Evolutionary conservation across 2,329 filamentous ascomycete genomes (phyloP).

Genomic region (Zymoseptoria crescenta): DNA sequence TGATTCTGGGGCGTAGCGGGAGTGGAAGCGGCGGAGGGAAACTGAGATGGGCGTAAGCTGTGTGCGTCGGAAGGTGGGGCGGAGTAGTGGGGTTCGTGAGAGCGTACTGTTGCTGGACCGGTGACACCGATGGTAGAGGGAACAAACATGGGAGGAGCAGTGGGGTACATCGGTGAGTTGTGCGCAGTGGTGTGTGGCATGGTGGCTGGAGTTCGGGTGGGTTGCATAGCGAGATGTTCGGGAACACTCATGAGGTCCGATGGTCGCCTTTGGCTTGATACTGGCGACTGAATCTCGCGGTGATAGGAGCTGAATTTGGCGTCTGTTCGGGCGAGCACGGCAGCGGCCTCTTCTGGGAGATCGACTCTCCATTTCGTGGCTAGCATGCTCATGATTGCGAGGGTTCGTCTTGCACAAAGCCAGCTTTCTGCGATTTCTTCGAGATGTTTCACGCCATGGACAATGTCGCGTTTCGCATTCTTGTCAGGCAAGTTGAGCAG

Average conservation of each 20-base stretch:
- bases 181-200: neutral
- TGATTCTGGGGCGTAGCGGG: slow-evolving; percentile 9
- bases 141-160: neutral
- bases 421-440: slow-evolving; percentile 95
- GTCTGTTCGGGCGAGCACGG: slow-evolving; percentile 70
- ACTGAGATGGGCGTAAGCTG: slow-evolving; percentile 18
- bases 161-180: neutral
- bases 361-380: slow-evolving; percentile 85
- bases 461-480: slow-evolving; percentile 79
- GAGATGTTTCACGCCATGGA: slow-evolving; percentile 81
- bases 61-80: slow-evolving; percentile 18
- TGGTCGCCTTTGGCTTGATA: slow-evolving; percentile 6
- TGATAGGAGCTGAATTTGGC: slow-evolving; percentile 67
- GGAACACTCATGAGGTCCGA: neutral
- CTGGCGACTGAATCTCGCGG: slow-evolving; percentile 51
- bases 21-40: slow-evolving; percentile 17
- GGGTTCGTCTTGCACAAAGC: slow-evolving; percentile 77
- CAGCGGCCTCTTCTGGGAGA: slow-evolving; percentile 72
- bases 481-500: slow-evolving; percentile 89
- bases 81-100: slow-evolving; percentile 11
- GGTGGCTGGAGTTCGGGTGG: neutral
- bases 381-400: slow-evolving; percentile 77
- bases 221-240: neutral
- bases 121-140: neutral
- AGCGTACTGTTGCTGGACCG: slow-evolving; percentile 5